Percentiles rank a stretch among this genome's conserved stretches.
phyloP scores from a whole-genome alignment of 257 asterid species.

The Linaria vulgaris region DNA sequence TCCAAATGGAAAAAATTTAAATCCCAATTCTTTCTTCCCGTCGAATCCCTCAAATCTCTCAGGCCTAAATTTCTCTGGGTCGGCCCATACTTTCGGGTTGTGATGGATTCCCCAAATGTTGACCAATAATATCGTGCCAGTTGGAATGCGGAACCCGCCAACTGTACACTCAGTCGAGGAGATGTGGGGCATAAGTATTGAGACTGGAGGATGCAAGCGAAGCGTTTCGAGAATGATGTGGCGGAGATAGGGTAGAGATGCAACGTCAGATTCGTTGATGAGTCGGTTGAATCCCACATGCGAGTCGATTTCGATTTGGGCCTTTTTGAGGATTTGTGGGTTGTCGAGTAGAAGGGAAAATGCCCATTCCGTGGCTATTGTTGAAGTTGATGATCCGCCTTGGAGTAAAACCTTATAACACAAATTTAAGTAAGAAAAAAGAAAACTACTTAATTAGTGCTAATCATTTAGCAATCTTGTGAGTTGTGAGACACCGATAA shows the following conservation, averaged over 20 bases:
- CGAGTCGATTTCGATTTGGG: conserved; percentile 46
- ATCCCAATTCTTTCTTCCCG: conserved; percentile 46
- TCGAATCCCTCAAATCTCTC: conserved; percentile 68
- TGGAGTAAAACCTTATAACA: conserved; percentile 42
- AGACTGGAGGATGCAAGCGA: conserved; percentile 68
- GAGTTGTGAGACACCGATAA: background rate
- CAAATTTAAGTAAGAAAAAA: background rate
- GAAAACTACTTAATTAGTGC: background rate
- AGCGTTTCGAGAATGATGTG: conserved; percentile 53
- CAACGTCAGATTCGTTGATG: conserved; percentile 45
- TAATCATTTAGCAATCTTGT: background rate
- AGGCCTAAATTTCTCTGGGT: conserved; percentile 67
- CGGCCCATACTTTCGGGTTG: conserved; percentile 61
- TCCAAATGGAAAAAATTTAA: conserved; percentile 45
- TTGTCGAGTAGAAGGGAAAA: conserved; percentile 43
- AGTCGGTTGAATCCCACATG: conserved; percentile 38
- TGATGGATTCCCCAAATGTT: conserved; percentile 74
- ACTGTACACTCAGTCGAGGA: conserved; percentile 62
- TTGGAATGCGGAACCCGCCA: conserved; percentile 62
- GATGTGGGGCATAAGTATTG: conserved; percentile 66
- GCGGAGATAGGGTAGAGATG: conserved; percentile 45
- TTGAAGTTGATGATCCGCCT: conserved; percentile 54
- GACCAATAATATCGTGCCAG: conserved; percentile 58
- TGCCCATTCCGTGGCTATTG: conserved; percentile 56
- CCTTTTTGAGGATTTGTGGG: conserved; percentile 36